Conservation (phyloP, 345 rosid species). For the Eucalyptus marginata region DNA sequence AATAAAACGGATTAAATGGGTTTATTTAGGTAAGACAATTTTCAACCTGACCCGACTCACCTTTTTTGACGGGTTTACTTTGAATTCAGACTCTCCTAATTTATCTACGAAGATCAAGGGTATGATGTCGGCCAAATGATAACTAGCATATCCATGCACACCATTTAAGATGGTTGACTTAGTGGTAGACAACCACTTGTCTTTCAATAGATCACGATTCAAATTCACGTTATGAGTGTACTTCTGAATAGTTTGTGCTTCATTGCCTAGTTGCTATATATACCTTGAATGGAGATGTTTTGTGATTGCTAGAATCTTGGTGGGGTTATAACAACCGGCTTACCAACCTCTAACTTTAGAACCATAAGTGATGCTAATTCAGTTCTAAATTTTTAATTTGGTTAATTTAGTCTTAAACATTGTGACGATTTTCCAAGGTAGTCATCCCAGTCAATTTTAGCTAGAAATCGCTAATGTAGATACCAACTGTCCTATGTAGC, state of each 20-base stretch:
- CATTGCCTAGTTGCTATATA: not conserved
- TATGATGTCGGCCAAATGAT: not conserved
- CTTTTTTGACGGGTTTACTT: accelerated
- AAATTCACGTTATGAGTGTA: not conserved
- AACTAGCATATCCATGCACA: not conserved
- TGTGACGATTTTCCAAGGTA: not conserved
- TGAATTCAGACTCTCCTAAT: not conserved
- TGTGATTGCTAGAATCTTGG: not conserved
- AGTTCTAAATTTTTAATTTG: not conserved
- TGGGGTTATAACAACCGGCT: not conserved
- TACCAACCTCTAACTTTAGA: not conserved
- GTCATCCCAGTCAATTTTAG: accelerated
- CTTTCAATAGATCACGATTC: not conserved
- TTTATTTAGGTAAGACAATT: too few relatives aligned
- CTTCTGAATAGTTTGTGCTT: not conserved
- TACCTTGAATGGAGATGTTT: not conserved
- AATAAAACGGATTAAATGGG: too few relatives aligned
- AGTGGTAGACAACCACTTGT: not conserved
- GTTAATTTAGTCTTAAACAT: not conserved
- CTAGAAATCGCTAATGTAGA: accelerated
- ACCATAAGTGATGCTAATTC: not conserved
- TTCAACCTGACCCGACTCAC: accelerated
- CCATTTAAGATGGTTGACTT: not conserved
- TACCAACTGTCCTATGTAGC: accelerated
- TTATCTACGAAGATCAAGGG: not conserved